phyloP scores from a whole-genome alignment of 2,329 filamentous ascomycete species.

The Penicillium psychrosexuale region DNA sequence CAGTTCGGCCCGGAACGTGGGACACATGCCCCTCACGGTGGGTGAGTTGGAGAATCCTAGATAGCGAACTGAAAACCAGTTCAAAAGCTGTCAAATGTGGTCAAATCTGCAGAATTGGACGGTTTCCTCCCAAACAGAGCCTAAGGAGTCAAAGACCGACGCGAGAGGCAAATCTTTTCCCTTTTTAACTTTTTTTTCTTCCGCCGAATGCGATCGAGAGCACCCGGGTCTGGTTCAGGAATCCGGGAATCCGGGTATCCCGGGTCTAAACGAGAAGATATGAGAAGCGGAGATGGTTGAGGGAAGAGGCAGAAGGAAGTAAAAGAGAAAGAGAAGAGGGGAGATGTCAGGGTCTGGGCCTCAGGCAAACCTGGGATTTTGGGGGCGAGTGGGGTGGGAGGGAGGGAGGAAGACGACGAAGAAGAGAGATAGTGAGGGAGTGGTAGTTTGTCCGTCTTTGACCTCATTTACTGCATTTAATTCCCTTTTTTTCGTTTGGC shows the following conservation, averaged over 20 bases:
- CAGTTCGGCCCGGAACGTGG: slow-evolving; percentile 22
- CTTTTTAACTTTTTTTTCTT: slow-evolving; percentile 21
- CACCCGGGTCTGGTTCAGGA: slow-evolving; percentile 8
- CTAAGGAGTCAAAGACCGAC: slow-evolving; percentile 19
- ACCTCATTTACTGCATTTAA: background rate
- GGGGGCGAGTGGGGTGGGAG: slow-evolving; percentile 5
- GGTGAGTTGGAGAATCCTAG: slow-evolving; percentile 5
- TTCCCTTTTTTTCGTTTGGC: background rate
- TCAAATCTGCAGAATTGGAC: background rate
- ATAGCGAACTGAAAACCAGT: background rate
- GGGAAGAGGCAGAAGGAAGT: background rate
- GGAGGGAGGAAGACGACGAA: background rate
- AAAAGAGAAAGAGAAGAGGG: slow-evolving; percentile 12
- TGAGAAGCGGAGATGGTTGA: background rate
- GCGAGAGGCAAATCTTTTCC: slow-evolving; percentile 32
- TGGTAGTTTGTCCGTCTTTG: background rate
- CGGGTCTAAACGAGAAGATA: background rate
- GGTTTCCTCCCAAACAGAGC: background rate
- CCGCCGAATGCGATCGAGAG: slow-evolving; percentile 19
- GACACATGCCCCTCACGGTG: slow-evolving; percentile 35
- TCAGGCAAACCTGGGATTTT: slow-evolving; percentile 16
- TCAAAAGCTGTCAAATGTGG: background rate
- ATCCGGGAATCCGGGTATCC: background rate
- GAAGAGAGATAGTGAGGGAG: background rate
- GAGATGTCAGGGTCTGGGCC: slow-evolving; percentile 17